A percentile compares a stretch with the other conserved stretches of the same genome.
Conservation (phyloP, 345 rosid genomes). For the Gossypium sturtianum region DNA sequence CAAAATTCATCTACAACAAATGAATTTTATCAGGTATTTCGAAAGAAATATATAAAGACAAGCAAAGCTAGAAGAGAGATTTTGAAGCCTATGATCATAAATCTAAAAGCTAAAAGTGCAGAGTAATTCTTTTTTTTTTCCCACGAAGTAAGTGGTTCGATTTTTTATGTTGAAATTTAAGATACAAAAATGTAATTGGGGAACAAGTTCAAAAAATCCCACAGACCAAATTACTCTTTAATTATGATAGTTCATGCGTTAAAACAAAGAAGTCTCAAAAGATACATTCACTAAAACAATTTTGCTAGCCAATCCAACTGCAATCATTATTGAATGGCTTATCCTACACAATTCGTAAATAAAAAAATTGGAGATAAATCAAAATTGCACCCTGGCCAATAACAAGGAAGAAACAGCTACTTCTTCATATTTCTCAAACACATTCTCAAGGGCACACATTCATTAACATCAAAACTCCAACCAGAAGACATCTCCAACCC, state of each 20-base stretch:
- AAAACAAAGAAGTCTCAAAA: neutral
- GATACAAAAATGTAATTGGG: neutral
- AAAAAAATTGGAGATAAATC: neutral
- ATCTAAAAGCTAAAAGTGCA: neutral
- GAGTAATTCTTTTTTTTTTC: neutral
- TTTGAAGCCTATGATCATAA: neutral
- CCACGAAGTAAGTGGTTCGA: neutral
- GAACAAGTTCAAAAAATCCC: neutral
- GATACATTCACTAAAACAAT: neutral
- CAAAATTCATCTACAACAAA: constrained; percentile 80
- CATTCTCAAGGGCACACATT: neutral
- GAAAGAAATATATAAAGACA: neutral
- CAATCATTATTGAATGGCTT: neutral
- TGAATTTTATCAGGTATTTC: neutral
- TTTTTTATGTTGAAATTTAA: neutral
- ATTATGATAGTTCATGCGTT: neutral
- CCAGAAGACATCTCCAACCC: neutral
- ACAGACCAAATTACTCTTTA: neutral
- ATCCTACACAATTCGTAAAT: neutral
- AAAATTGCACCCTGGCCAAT: neutral
- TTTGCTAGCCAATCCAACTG: neutral
- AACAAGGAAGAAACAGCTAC: neutral
- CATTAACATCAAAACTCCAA: neutral
- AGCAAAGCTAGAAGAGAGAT: neutral
- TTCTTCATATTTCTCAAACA: neutral